A percentile compares a stretch with the other conserved stretches of the same genome.
phyloP scores from a whole-genome alignment of 2,329 filamentous ascomycete species.

The Colletotrichum musae region DNA sequence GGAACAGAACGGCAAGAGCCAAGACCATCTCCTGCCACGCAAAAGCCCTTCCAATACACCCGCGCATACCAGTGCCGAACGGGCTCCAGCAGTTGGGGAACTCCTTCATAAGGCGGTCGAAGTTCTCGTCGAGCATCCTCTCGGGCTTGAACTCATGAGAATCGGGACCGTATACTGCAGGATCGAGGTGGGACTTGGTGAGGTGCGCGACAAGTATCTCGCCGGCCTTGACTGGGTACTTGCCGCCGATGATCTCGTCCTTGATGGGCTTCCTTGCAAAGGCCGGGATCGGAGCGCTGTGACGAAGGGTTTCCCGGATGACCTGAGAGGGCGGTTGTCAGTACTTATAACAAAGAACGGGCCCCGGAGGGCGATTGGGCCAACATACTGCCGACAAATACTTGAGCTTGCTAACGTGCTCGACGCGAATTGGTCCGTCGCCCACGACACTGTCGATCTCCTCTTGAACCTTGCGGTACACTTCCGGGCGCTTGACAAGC shows the following conservation, averaged over 20 bases:
- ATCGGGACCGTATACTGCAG: conserved; percentile 69
- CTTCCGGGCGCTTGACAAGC: conserved; percentile 74
- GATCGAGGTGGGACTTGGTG: conserved; percentile 67
- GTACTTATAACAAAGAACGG: background rate
- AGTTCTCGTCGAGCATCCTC: conserved; percentile 71
- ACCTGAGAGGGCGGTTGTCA: conserved; percentile 45
- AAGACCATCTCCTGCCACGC: conserved; percentile 68
- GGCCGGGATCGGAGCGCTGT: conserved; percentile 47
- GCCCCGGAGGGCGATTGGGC: background rate
- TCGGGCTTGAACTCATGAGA: conserved; percentile 72
- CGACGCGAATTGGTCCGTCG: conserved; percentile 65
- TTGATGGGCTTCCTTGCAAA: conserved; percentile 50
- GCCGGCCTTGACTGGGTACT: conserved; percentile 65
- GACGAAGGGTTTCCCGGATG: conserved; percentile 67
- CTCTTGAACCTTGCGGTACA: conserved; percentile 72
- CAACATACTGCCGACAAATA: conserved; percentile 69
- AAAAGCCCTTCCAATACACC: conserved; percentile 67
- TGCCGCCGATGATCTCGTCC: conserved; percentile 64
- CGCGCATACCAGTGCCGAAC: conserved; percentile 67
- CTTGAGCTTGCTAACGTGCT: conserved; percentile 73
- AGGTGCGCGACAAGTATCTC: conserved; percentile 62
- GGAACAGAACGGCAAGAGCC: conserved; percentile 68
- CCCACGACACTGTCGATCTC: conserved; percentile 79
- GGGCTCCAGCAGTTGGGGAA: conserved; percentile 62
- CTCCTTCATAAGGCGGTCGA: conserved; percentile 52